Conservation (phyloP, 2,329 filamentous ascomycete genomes). For the Verruconis gallopava region DNA sequence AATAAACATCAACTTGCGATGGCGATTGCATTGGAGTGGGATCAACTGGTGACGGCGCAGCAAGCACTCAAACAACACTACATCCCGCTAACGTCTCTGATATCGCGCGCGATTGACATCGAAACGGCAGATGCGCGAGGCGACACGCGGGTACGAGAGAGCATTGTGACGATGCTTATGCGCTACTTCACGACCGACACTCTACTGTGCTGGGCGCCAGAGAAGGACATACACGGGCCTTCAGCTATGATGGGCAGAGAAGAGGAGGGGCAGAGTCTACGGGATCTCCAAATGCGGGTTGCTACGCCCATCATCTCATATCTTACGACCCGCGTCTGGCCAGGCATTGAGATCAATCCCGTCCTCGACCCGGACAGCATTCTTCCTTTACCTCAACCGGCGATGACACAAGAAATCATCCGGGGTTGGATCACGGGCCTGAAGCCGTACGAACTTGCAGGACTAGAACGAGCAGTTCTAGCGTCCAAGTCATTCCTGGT, state of each 20-base stretch:
- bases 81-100: conserved; percentile 77
- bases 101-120: conserved; percentile 75
- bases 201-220: conserved; percentile 76
- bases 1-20: conserved; percentile 71
- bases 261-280: conserved; percentile 45
- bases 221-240: conserved; percentile 35
- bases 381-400: conserved; percentile 58
- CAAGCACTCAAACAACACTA: conserved; percentile 78
- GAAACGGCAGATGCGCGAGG: conserved; percentile 48
- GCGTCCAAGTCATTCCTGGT: conserved; percentile 79
- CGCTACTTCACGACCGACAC: conserved; percentile 87
- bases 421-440: conserved; percentile 63
- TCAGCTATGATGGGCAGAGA: conserved; percentile 28
- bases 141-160: conserved; percentile 41
- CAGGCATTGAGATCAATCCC: conserved; percentile 63
- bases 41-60: conserved; percentile 64
- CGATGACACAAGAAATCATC: conserved; percentile 64
- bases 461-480: conserved; percentile 68
- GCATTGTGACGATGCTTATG: conserved; percentile 57
- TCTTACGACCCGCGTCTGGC: conserved; percentile 65
- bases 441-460: conserved; percentile 69
- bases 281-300: conserved; percentile 57
- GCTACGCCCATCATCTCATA: conserved; percentile 60
- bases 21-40: conserved; percentile 88
- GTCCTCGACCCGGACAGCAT: conserved; percentile 72